A percentile compares a stretch with the other conserved stretches of the same genome.
Evolutionary conservation across 2,329 filamentous ascomycete genomes (phyloP).

Genomic region (Pestalotiopsis sp.): DNA sequence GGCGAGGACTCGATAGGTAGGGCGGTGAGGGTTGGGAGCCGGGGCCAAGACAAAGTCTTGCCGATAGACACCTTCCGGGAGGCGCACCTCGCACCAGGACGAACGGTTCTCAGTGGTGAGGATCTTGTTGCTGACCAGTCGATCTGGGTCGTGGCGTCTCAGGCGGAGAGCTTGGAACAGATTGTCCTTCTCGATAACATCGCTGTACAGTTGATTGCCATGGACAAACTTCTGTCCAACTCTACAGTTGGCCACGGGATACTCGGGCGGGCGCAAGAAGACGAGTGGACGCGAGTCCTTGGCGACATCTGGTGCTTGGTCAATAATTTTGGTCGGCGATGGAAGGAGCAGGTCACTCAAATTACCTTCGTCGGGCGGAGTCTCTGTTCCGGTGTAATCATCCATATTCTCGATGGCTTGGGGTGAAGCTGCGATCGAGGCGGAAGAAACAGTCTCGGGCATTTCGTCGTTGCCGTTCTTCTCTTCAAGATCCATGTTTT

Average conservation of each 20-base stretch:
- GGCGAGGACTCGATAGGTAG: constrained; percentile 37
- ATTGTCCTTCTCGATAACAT: background rate
- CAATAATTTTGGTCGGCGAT: background rate
- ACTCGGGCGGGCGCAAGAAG: background rate
- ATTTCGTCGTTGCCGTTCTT: too few species aligned
- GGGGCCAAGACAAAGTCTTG: background rate
- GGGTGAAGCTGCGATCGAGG: too few species aligned
- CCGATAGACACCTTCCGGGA: background rate
- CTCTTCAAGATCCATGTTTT: too few species aligned
- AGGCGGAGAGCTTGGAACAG: constrained; percentile 7
- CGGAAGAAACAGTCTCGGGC: too few species aligned
- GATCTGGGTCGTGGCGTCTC: background rate
- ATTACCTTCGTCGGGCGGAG: background rate
- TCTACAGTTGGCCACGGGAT: background rate
- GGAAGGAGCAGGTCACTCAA: background rate
- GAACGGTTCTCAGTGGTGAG: background rate
- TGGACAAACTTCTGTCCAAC: background rate
- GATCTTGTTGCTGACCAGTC: background rate
- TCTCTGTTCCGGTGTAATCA: too few species aligned
- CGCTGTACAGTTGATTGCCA: constrained; percentile 7
- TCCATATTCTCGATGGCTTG: too few species aligned
- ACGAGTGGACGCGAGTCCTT: background rate
- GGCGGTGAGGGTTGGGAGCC: background rate
- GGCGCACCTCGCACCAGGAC: background rate
- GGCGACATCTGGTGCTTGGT: background rate